Percentiles rank a stretch among this genome's conserved stretches.
These are phyloP conservation scores for Phoma sp. DNA, from an alignment of 2,329 filamentous ascomycete species.

Conservation along the genomic window DNA sequence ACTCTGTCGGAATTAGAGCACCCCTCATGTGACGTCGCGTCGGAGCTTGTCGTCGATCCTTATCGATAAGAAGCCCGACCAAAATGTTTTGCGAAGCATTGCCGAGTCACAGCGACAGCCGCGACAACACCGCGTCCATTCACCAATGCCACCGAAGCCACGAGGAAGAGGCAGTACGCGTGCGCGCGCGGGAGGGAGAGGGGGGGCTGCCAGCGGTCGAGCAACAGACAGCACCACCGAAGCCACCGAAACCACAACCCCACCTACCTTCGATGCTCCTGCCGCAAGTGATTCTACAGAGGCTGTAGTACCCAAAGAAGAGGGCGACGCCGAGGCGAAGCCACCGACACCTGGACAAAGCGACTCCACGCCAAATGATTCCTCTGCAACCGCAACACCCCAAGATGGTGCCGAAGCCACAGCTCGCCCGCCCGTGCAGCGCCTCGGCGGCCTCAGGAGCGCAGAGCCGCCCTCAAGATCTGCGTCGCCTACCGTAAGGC, in stretches of 20 bases:
- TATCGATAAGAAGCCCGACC: constrained; percentile 43
- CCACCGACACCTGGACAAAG: constrained; percentile 20
- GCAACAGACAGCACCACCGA: constrained; percentile 21
- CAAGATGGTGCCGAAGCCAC: constrained; percentile 28
- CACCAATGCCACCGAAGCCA: constrained; percentile 43
- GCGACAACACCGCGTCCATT: constrained; percentile 7
- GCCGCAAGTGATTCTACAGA: constrained; percentile 4
- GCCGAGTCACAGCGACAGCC: constrained; percentile 18
- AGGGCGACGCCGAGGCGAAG: constrained; percentile 26
- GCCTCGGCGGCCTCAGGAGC: constrained; percentile 40
- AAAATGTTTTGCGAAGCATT: constrained; percentile 22
- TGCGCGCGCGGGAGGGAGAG: constrained; percentile 31
- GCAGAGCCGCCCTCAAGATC: constrained; percentile 39
- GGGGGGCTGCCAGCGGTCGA: constrained; percentile 24
- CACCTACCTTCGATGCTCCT: constrained; percentile 22
- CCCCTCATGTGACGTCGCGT: constrained; percentile 32
- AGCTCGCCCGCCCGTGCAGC: constrained; percentile 32
- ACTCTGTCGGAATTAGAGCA: too few relatives aligned
- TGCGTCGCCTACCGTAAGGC: constrained; percentile 39
- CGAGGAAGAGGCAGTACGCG: constrained; percentile 34
- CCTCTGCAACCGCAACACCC: constrained; percentile 22
- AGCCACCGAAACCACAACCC: constrained; percentile 23
- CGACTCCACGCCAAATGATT: constrained; percentile 23
- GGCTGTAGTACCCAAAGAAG: constrained; percentile 29
- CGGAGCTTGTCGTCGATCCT: not conserved